A percentile compares a stretch with the other conserved stretches of the same genome.
These are phyloP conservation scores for Lathyrus sativus DNA, from an alignment of 306 rosid genomes.

Conservation along the genomic window DNA sequence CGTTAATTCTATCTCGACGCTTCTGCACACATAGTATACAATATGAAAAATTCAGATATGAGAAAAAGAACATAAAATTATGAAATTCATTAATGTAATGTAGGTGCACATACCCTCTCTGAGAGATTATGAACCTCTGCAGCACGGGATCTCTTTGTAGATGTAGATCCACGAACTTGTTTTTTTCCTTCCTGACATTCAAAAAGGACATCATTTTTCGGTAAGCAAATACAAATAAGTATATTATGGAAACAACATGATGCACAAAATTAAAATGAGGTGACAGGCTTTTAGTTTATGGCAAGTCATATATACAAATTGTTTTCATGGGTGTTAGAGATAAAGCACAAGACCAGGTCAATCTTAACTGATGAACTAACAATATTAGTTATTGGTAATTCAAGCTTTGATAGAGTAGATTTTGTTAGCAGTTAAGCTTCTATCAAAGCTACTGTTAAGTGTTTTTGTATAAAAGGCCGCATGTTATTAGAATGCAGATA, in stretches of 20 bases:
- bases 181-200: conserved; percentile 59
- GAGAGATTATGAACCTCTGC: conserved; percentile 92
- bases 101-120: conserved; percentile 64
- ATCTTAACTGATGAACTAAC: too few species aligned
- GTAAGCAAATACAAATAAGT: conserved; percentile 29
- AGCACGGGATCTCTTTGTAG: conserved; percentile 73
- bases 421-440: too few species aligned
- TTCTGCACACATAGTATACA: conserved; percentile 50
- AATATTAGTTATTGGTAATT: too few species aligned
- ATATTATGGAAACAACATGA: not conserved
- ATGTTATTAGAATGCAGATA: too few species aligned
- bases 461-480: too few species aligned
- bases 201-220: conserved; percentile 56
- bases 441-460: too few species aligned
- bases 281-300: too few species aligned
- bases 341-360: too few species aligned
- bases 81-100: not conserved
- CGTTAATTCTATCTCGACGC: conserved; percentile 90
- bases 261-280: too few species aligned
- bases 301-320: too few species aligned
- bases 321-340: too few species aligned
- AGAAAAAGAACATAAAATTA: conserved; percentile 9
- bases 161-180: conserved; percentile 53
- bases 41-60: conserved; percentile 18
- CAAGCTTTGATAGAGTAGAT: too few species aligned